phyloP scores from a whole-genome alignment of 345 rosid species.

The Boechera retrofracta region DNA sequence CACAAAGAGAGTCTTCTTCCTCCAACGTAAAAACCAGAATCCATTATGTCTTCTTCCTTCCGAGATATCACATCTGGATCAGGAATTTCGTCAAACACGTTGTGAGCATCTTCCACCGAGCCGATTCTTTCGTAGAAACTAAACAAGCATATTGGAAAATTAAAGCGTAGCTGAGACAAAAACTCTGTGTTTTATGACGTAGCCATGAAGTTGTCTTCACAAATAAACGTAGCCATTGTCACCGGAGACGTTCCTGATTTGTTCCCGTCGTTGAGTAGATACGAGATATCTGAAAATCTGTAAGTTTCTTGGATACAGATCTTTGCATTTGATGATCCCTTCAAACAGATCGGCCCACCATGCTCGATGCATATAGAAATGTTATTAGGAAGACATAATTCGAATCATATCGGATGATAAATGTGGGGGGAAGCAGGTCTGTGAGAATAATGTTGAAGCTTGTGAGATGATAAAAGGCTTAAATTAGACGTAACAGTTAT shows the following conservation, averaged over 20 bases:
- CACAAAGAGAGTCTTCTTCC: constrained; percentile 52
- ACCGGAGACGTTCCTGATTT: constrained; percentile 47
- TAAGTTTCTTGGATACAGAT: constrained; percentile 34
- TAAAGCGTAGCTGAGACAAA: constrained; percentile 47
- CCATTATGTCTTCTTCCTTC: constrained; percentile 18
- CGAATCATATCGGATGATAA: not conserved
- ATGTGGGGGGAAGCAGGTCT: not conserved
- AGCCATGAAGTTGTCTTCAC: constrained; percentile 57
- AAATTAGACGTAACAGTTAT: not conserved
- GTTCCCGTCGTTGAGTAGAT: constrained; percentile 29
- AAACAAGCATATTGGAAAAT: constrained; percentile 52
- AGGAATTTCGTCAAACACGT: constrained; percentile 70
- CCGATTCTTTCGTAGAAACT: constrained; percentile 44
- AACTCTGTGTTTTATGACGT: constrained; percentile 53
- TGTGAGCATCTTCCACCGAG: constrained; percentile 46
- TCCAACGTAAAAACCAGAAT: constrained; percentile 58
- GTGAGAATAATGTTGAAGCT: constrained; percentile 11
- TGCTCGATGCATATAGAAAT: constrained; percentile 12
- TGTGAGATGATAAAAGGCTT: not conserved
- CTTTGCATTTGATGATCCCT: constrained; percentile 39
- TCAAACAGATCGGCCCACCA: not conserved
- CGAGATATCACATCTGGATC: constrained; percentile 61
- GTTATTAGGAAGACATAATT: not conserved
- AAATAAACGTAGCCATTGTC: constrained; percentile 50
- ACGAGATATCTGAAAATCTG: constrained; percentile 11